Percentiles rank a stretch among this genome's conserved stretches.
phyloP scores from a whole-genome alignment of 2,329 filamentous ascomycete genomes.

The Davidsoniella virescens region DNA sequence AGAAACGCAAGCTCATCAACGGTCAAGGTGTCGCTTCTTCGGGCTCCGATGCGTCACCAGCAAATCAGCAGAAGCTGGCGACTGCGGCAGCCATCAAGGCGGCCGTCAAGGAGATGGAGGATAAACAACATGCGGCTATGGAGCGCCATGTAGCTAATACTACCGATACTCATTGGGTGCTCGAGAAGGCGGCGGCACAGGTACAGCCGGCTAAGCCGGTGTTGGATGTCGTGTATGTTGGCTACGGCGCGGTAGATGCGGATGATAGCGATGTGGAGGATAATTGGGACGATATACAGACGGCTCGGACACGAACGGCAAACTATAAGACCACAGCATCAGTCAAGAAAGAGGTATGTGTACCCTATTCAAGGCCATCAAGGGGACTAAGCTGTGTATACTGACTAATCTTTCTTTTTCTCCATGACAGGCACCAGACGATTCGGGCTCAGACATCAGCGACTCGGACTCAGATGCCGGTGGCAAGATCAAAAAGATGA shows the following conservation, averaged over 20 bases:
- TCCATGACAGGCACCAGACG: slow-evolving; percentile 13
- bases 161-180: slow-evolving; percentile 61
- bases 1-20: slow-evolving; percentile 39
- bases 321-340: slow-evolving; percentile 17
- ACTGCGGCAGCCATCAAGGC: slow-evolving; percentile 39
- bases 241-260: slow-evolving; percentile 34
- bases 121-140: slow-evolving; percentile 43
- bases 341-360: slow-evolving; percentile 18
- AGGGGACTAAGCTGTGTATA: background rate
- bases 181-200: slow-evolving; percentile 32
- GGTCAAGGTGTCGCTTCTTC: slow-evolving; percentile 16
- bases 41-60: slow-evolving; percentile 19
- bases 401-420: slow-evolving; percentile 1
- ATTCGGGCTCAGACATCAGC: slow-evolving; percentile 6
- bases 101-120: slow-evolving; percentile 50
- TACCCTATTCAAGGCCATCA: background rate
- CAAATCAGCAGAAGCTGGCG: slow-evolving; percentile 2
- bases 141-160: slow-evolving; percentile 44
- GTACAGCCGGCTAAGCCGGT: slow-evolving; percentile 22
- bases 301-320: slow-evolving; percentile 23
- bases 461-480: slow-evolving; percentile 8
- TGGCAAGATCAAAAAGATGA: slow-evolving; percentile 10
- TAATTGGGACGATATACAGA: slow-evolving; percentile 18
- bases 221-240: slow-evolving; percentile 43
- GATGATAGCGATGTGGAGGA: slow-evolving; percentile 18